These are phyloP conservation scores for Neoascochyta sp. DNA, from an alignment of 2,329 filamentous ascomycete genomes.

Conservation along the genomic window DNA sequence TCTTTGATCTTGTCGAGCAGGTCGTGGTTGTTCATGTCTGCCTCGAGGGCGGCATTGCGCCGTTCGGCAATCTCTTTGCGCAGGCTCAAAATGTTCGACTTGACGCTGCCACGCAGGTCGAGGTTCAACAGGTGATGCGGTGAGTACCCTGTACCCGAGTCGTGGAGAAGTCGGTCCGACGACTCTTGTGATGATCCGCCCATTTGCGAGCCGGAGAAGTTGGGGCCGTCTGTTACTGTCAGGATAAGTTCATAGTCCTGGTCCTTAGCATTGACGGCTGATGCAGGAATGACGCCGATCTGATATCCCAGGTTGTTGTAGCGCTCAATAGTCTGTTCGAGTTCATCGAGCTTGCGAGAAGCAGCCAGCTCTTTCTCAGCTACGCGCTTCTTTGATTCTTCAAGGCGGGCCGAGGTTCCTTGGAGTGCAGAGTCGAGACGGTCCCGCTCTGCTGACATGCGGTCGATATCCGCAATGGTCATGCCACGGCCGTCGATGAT, in stretches of 20 bases:
- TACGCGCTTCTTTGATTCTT: conserved; percentile 79
- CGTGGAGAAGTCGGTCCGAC: conserved; percentile 75
- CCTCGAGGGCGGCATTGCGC: conserved; percentile 74
- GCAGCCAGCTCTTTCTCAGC: conserved; percentile 86
- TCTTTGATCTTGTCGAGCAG: conserved; percentile 92
- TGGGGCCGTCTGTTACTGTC: conserved; percentile 71
- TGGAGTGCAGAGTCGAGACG: conserved; percentile 87
- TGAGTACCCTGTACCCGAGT: conserved; percentile 81
- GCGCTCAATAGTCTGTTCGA: conserved; percentile 83
- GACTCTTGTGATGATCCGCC: conserved; percentile 43
- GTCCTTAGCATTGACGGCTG: conserved; percentile 80
- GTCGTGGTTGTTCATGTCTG: conserved; percentile 92
- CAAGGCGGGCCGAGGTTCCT: conserved; percentile 67
- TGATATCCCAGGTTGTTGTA: conserved; percentile 96
- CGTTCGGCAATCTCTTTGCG: conserved; percentile 92
- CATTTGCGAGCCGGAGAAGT: conserved; percentile 60
- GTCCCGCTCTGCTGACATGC: conserved; percentile 94
- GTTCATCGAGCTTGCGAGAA: conserved; percentile 77
- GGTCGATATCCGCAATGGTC: conserved; percentile 97
- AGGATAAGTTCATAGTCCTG: conserved; percentile 80
- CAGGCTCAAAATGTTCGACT: conserved; percentile 70
- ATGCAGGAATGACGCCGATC: conserved; percentile 81
- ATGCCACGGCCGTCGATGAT: conserved; percentile 91
- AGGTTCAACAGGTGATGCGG: conserved; percentile 84
- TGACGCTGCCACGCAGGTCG: conserved; percentile 79